Evolutionary conservation across 1,284 basidiomycete species (phyloP).

Genomic region (Laetiporus sulphureus): DNA sequence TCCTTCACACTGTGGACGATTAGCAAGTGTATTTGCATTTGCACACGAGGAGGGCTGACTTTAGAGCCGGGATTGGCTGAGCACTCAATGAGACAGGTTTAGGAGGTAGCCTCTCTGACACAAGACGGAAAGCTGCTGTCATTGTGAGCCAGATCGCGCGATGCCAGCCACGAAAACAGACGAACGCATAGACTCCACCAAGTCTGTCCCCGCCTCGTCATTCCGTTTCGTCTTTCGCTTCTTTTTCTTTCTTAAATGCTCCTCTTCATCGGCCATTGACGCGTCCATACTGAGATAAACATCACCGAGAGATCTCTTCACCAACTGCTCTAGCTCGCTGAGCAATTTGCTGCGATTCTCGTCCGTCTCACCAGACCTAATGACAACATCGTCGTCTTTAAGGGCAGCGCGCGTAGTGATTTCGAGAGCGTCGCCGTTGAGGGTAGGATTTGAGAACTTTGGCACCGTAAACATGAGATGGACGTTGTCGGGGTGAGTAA

Average conservation of each 20-base stretch:
- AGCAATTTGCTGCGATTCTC: too few relatives aligned
- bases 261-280: conserved; percentile 1
- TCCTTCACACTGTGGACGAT: conserved; percentile 17
- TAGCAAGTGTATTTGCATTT: background rate
- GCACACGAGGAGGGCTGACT: conserved; percentile 13
- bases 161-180: background rate
- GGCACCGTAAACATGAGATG: too few relatives aligned
- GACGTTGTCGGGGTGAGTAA: too few relatives aligned
- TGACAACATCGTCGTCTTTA: background rate
- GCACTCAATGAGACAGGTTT: conserved; percentile 21
- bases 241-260: conserved; percentile 11
- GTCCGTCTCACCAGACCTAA: too few relatives aligned
- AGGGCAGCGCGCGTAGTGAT: conserved; percentile 14
- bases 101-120: conserved; percentile 21
- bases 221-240: conserved; percentile 5
- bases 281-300: background rate
- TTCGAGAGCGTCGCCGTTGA: conserved; percentile 14
- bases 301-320: conserved; percentile 23
- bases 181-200: conserved; percentile 1
- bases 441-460: conserved; percentile 25
- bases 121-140: conserved; percentile 25
- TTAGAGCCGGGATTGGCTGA: conserved; percentile 18
- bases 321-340: conserved; percentile 18
- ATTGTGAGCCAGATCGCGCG: background rate
- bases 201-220: background rate